These are phyloP conservation scores for Pseudogymnoascus sp. DNA, from an alignment of 2,329 filamentous ascomycete species.

Conservation along the genomic window DNA sequence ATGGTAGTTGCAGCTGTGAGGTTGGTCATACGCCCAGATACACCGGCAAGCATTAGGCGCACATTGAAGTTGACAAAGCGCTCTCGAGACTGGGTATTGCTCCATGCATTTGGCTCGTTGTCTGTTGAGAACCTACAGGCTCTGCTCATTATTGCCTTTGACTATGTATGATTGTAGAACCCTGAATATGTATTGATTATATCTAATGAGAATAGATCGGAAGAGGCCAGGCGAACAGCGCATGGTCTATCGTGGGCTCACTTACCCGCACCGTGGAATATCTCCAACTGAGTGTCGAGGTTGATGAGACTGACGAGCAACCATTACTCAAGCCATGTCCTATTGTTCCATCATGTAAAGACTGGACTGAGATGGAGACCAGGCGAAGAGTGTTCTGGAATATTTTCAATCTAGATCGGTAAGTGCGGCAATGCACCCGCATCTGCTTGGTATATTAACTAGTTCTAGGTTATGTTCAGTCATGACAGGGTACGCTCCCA, in stretches of 20 bases:
- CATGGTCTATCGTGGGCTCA: slow-evolving; percentile 32
- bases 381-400: slow-evolving; percentile 36
- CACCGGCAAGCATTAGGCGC: slow-evolving; percentile 18
- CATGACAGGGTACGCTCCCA: slow-evolving; percentile 9
- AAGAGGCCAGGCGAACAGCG: slow-evolving; percentile 25
- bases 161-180: slow-evolving; percentile 24
- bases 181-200: not conserved
- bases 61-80: slow-evolving; percentile 9
- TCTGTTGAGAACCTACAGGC: slow-evolving; percentile 32
- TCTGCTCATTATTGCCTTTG: slow-evolving; percentile 32
- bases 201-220: slow-evolving; percentile 22
- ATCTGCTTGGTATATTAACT: not conserved
- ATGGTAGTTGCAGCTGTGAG: slow-evolving; percentile 26
- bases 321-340: slow-evolving; percentile 25
- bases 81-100: slow-evolving; percentile 24
- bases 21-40: slow-evolving; percentile 22
- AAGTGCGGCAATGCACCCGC: not conserved
- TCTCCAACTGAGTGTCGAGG: slow-evolving; percentile 30
- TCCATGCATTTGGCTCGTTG: slow-evolving; percentile 28
- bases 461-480: slow-evolving; percentile 12
- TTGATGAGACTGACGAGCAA: slow-evolving; percentile 23
- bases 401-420: slow-evolving; percentile 32
- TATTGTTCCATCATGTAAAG: slow-evolving; percentile 24
- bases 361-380: slow-evolving; percentile 33
- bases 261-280: slow-evolving; percentile 33